Evolutionary conservation across 352 stramenopile species (phyloP).

Genomic region (Achlya hypogyna): DNA sequence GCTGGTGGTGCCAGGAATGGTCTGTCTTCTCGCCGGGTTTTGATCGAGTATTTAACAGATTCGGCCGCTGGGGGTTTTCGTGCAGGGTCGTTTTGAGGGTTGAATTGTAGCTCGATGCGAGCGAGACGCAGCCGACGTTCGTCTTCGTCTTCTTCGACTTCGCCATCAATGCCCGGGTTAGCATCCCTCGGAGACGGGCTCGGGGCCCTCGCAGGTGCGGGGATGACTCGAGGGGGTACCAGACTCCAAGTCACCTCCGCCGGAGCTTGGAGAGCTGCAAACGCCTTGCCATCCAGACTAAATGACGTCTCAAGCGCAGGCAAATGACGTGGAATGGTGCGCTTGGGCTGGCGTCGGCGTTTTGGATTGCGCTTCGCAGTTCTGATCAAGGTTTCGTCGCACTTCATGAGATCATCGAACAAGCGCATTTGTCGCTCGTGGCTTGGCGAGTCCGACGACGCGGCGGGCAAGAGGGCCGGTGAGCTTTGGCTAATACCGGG

Average conservation of each 20-base stretch:
- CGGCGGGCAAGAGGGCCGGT: not conserved
- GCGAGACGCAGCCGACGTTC: not conserved
- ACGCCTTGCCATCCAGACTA: not conserved
- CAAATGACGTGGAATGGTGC: not conserved
- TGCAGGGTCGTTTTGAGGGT: not conserved
- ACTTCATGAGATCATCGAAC: not conserved
- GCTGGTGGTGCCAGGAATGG: not conserved
- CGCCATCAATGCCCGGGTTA: not conserved
- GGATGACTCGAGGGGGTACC: not conserved
- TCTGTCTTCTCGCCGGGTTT: not conserved
- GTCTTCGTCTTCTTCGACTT: not conserved
- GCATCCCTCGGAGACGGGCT: no score
- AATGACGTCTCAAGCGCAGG: not conserved
- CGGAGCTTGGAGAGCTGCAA: not conserved
- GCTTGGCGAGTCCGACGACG: not conserved
- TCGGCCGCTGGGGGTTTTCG: not conserved
- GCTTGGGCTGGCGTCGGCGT: not conserved
- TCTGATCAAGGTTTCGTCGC: not conserved
- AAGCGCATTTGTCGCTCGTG: not conserved
- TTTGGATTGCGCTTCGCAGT: not conserved
- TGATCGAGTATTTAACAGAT: not conserved
- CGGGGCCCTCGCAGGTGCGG: not conserved
- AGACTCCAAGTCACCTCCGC: not conserved
- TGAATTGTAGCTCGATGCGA: not conserved
- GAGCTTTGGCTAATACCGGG: not conserved